Conservation (phyloP, 2,329 filamentous ascomycete genomes). For the Ophiosphaerella korrae region DNA sequence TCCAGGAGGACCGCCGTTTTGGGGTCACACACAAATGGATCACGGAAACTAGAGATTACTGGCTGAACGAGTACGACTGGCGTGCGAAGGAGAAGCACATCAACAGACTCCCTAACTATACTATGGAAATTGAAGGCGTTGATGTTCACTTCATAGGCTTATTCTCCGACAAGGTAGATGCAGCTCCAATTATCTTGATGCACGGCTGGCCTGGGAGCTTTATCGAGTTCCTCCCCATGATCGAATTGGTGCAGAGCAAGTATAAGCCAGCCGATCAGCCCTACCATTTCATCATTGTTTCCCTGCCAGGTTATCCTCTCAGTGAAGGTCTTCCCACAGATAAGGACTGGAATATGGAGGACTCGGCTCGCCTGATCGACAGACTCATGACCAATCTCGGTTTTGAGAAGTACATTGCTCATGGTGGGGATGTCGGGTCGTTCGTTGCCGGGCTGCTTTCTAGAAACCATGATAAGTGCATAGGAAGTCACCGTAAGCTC, state of each 20-base stretch:
- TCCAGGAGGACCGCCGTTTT: too few relatives aligned
- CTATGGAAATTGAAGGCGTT: slow-evolving; percentile 42
- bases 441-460: slow-evolving; percentile 51
- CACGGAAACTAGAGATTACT: too few relatives aligned
- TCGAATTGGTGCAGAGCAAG: slow-evolving; percentile 53
- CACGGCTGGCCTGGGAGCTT: slow-evolving; percentile 63
- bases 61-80: too few relatives aligned
- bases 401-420: slow-evolving; percentile 59
- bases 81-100: slow-evolving; percentile 43
- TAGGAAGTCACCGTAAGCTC: slow-evolving; percentile 46
- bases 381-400: slow-evolving; percentile 60
- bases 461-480: slow-evolving; percentile 53
- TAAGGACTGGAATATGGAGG: slow-evolving; percentile 48
- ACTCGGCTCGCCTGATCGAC: slow-evolving; percentile 55
- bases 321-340: slow-evolving; percentile 55
- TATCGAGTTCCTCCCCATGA: slow-evolving; percentile 60
- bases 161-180: slow-evolving; percentile 58
- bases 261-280: slow-evolving; percentile 59
- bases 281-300: slow-evolving; percentile 63
- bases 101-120: slow-evolving; percentile 59
- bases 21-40: too few relatives aligned
- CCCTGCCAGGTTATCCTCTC: slow-evolving; percentile 60
- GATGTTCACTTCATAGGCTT: slow-evolving; percentile 59
- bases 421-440: slow-evolving; percentile 63
- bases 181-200: slow-evolving; percentile 56